Evolutionary conservation across 2,329 filamentous ascomycete genomes (phyloP).

Genomic region (Claviceps quebecensis): DNA sequence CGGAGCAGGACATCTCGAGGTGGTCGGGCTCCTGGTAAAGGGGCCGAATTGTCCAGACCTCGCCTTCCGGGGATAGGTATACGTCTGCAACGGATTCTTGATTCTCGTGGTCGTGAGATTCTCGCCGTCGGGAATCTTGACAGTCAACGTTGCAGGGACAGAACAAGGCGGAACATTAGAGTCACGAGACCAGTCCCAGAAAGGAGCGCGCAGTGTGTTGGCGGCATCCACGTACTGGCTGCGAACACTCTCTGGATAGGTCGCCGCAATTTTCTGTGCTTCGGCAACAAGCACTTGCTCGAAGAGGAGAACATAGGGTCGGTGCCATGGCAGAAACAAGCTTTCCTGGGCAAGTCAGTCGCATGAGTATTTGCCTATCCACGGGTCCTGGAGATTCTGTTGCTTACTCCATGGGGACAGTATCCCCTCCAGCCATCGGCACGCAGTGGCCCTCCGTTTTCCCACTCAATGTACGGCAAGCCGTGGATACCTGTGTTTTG

Average conservation of each 20-base stretch:
- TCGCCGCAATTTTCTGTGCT: conserved; percentile 29
- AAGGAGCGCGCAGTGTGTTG: conserved; percentile 32
- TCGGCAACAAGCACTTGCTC: conserved; percentile 41
- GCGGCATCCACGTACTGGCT: conserved; percentile 29
- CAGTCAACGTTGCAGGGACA: conserved; percentile 18
- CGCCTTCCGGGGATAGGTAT: conserved; percentile 29
- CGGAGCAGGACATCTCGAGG: conserved; percentile 24
- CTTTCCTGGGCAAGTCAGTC: conserved; percentile 23
- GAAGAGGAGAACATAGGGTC: conserved; percentile 38
- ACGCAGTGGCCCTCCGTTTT: conserved; percentile 20
- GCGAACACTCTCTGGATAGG: conserved; percentile 24
- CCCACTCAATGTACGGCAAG: conserved; percentile 28
- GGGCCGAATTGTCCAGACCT: conserved; percentile 22
- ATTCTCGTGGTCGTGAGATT: conserved; percentile 19
- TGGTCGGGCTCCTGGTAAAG: conserved; percentile 16
- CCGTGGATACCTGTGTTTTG: conserved; percentile 24
- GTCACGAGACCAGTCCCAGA: conserved; percentile 39
- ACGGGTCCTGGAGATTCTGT: not conserved
- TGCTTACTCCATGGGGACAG: conserved; percentile 32
- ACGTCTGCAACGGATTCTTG: conserved; percentile 39
- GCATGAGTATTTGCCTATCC: not conserved
- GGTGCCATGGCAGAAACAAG: conserved; percentile 41
- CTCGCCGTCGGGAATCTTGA: conserved; percentile 27
- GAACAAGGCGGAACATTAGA: conserved; percentile 29
- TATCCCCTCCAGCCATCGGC: conserved; percentile 24